Base-by-base conservation (phyloP, 208 protist genomes). In the Vickermania spadyakhi region DNA sequence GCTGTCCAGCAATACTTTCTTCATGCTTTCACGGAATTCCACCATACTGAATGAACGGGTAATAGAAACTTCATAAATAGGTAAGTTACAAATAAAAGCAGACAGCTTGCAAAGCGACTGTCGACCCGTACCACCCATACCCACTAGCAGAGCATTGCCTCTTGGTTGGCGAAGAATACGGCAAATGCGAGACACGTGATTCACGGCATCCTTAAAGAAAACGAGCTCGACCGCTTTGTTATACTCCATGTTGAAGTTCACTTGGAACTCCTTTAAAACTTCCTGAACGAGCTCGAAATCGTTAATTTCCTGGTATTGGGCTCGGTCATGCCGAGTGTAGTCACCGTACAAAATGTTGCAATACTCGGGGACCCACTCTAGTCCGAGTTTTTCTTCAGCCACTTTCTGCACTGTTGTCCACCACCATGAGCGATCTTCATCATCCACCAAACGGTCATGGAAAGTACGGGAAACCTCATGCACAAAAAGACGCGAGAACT, bases 391-490 rank as follows among this genome's bases (percentile, higher is more conserved):
- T 11, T 62, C 74, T 49, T 57, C 53, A 58, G 69, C 67, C 5
- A 97, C 81, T 3, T 81, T 70, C 28, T 55, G 52, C 25, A 94
- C 63, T 26, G 82, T 87, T 11, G 58, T 36, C 88, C 89, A 96
- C 89, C 96, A 98, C 93, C 94, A 98, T 52, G 51, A 36, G 31
- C 90, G 72, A 65, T 99, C 97, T 0, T 58, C 63, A 14, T 89
- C 70, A 63, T 98, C 86, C 60, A 98, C 81, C 31, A 99, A 79
- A 57, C 98, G 91, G 72, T 99, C 98, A 66, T 96, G 81, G 80
- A 99, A 99, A 18, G 97, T 96, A 49, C 98, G 87, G 29, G 71
- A 88, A 2, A 92, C 86, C 66, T 99, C 98, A 75, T 99, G 97
- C 28, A 89, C 66, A 77, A 97, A 99, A 25, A 98, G 75, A 27